Base-by-base conservation (phyloP, 345 rosid species). In the Hevea brasiliensis region DNA sequence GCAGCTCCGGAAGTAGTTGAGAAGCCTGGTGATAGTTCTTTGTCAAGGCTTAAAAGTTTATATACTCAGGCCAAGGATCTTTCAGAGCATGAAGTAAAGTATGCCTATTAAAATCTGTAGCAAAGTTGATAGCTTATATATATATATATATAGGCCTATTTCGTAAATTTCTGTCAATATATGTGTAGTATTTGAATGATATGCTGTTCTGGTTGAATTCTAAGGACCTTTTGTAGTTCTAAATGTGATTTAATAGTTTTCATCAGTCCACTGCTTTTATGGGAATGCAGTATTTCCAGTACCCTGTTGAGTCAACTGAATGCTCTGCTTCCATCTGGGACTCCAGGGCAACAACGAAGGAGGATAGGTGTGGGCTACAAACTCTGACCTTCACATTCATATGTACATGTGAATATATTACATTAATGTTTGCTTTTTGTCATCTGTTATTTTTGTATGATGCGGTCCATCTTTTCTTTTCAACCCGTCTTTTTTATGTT, bases 1-100 rank as follows among this genome's bases (percentile, higher is more conserved):
- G 81, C 88, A 90, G 98, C 89, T 68, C 98, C 98, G 10, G 98
- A 92, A 82, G 82, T 92, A 73, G 92, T 92, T 76, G 98, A 90
- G 88, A 94, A 89, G 84, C 95, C 92, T 32, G 92, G 91, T 71
- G 98, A 94, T 84, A 79, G 7, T 79, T 88, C 94, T 26, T 85
- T 90, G 57, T 68, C 85, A 41, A 92, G 41, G 85, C 89, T 92
- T 55, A 92, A 83, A 82, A 11, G 0, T 65, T 77, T 84, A 37
- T 94, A 94, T 76, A 85, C 77, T 68, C 93, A 69, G 56, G 98
- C 96, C 13, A 94, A 82, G 84, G 98, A 88, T 9, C 93, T 94
- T 73, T 92, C 98, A 3, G 98, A 95, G 81, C 84, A 0, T 80
- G 98, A 95, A 95, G 84, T 87, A 70, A 73, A 6, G 99, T 95